These are phyloP conservation scores for Pseudisothecium myosuroides DNA, from an alignment of 225 moss, liverwort and hornwort genomes.

Conservation along the genomic window DNA sequence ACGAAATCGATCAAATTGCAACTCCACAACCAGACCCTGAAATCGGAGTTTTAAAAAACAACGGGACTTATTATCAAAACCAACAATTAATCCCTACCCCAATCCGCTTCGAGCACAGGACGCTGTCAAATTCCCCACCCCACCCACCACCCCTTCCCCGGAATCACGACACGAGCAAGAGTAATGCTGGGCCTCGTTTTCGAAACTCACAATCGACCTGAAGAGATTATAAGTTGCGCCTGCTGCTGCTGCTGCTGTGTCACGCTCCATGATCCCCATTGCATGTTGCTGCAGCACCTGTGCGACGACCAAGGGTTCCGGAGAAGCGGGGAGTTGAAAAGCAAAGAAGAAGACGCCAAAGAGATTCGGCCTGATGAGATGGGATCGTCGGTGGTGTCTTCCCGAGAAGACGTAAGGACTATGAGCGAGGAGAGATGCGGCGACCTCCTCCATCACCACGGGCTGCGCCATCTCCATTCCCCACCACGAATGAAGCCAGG, in stretches of 20 bases:
- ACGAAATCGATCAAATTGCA: neutral
- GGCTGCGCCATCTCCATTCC: neutral
- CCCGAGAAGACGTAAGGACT: neutral
- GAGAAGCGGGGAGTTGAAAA: neutral
- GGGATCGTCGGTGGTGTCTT: neutral
- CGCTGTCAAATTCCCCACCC: neutral
- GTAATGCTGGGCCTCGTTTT: neutral
- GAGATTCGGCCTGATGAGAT: neutral
- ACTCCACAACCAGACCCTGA: neutral
- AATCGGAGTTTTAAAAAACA: too few relatives aligned
- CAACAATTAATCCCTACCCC: neutral
- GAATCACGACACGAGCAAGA: neutral
- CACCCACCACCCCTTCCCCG: neutral
- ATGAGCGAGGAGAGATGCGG: neutral
- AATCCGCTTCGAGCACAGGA: neutral
- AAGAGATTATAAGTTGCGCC: neutral
- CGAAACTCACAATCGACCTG: neutral
- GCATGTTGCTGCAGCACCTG: neutral
- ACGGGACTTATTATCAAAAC: neutral
- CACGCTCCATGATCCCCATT: neutral
- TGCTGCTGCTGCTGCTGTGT: neutral
- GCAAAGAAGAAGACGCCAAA: neutral
- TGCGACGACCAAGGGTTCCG: neutral
- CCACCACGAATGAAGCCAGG: neutral
- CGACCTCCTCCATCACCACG: neutral